Evolutionary conservation across 1,284 basidiomycete genomes (phyloP).

Genomic region (Apiotrichum gracile): DNA sequence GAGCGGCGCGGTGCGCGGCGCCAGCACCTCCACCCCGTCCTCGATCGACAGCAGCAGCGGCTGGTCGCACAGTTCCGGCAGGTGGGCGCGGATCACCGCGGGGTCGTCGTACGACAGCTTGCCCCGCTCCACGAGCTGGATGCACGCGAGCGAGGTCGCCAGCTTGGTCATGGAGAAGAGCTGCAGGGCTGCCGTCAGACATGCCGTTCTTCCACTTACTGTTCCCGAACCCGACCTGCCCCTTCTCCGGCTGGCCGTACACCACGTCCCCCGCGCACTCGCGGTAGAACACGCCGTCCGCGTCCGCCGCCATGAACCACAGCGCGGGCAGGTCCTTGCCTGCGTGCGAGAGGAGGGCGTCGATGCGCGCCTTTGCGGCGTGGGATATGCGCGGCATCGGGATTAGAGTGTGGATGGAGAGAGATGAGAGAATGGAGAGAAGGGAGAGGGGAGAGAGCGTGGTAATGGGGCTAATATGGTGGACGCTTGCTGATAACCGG

Average conservation of each 20-base stretch:
- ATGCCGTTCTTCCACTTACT: slow-evolving; percentile 19
- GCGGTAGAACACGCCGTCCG: slow-evolving; percentile 29
- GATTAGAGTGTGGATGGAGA: not conserved
- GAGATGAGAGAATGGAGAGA: not conserved
- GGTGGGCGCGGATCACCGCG: slow-evolving; percentile 16
- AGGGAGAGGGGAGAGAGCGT: not conserved
- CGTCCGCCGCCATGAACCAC: slow-evolving; percentile 29
- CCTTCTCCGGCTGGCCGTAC: slow-evolving; percentile 25
- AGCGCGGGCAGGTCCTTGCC: slow-evolving; percentile 23
- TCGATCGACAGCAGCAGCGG: slow-evolving; percentile 28
- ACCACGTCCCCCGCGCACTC: slow-evolving; percentile 25
- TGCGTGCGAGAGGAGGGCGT: slow-evolving; percentile 17
- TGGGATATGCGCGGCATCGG: not conserved
- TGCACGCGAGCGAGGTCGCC: slow-evolving; percentile 15
- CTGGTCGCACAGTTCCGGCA: slow-evolving; percentile 30
- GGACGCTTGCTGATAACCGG: too few relatives aligned
- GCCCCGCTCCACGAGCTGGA: slow-evolving; percentile 15
- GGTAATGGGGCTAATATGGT: too few relatives aligned
- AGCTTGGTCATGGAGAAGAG: slow-evolving; percentile 39
- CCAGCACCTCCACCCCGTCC: slow-evolving; percentile 23
- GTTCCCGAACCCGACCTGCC: slow-evolving; percentile 24
- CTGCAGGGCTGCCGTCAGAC: slow-evolving; percentile 24
- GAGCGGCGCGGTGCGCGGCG: slow-evolving; percentile 23
- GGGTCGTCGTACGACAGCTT: slow-evolving; percentile 21
- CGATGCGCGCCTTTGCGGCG: slow-evolving; percentile 21